phyloP scores from a whole-genome alignment of 1,139 yeast genomes.

The Yamadazyma songkhlaensis region DNA sequence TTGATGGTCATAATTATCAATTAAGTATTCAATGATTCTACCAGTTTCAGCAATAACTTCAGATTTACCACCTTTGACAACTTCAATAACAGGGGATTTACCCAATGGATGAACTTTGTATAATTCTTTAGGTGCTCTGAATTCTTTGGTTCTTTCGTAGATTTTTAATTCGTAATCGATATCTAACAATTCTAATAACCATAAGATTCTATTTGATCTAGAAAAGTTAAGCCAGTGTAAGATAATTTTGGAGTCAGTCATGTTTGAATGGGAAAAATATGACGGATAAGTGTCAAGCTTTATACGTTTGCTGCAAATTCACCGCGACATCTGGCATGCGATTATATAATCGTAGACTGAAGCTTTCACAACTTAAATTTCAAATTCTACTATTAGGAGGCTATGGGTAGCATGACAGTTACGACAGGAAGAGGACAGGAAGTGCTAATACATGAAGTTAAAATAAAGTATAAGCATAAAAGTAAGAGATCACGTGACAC shows the following conservation, averaged over 20 bases:
- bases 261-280: background rate
- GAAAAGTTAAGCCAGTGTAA: constrained; percentile 28
- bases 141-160: constrained; percentile 24
- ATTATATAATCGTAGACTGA: no score
- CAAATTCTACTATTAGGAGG: no score
- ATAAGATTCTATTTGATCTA: constrained; percentile 38
- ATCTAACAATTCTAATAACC: constrained; percentile 39
- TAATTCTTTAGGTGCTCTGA: constrained; percentile 37
- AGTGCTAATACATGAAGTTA: no score
- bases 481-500: no score
- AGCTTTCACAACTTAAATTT: no score
- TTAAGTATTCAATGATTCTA: constrained; percentile 30
- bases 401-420: no score
- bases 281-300: no score
- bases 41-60: constrained; percentile 38
- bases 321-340: no score
- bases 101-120: constrained; percentile 38
- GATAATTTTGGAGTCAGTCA: constrained; percentile 11
- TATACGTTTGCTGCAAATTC: no score
- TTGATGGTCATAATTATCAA: constrained; percentile 27
- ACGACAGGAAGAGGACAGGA: no score
- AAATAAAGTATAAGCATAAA: no score
- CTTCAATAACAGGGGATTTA: constrained; percentile 40
- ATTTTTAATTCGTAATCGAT: constrained; percentile 33
- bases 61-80: constrained; percentile 20